Conservation (phyloP, 805 yeast genomes). For the Yamadazyma philogaea region DNA sequence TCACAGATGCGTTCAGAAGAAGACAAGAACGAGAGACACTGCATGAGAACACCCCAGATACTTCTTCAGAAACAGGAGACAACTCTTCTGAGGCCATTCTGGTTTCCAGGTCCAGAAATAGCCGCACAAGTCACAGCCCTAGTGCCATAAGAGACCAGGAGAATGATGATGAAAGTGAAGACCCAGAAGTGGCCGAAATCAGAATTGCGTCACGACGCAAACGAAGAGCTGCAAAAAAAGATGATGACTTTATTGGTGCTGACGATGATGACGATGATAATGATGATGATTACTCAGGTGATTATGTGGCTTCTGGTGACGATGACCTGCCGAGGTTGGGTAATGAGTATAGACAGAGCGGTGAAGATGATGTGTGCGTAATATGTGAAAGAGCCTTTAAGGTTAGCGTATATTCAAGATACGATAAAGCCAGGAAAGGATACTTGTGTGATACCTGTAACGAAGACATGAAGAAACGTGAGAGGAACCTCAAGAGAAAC, state of each 20-base stretch:
- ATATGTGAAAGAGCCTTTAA: conserved; percentile 59
- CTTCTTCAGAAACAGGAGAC: background rate
- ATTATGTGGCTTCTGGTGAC: conserved; percentile 29
- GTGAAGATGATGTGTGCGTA: conserved; percentile 59
- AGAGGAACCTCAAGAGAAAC: conserved; percentile 45
- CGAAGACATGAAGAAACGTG: conserved; percentile 36
- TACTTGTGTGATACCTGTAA: conserved; percentile 67
- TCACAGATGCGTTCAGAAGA: conserved; percentile 71
- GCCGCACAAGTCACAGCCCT: background rate
- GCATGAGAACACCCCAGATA: background rate
- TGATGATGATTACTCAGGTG: conserved; percentile 26
- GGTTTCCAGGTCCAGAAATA: background rate
- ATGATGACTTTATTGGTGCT: conserved; percentile 15
- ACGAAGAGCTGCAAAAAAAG: conserved; percentile 36
- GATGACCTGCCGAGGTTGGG: conserved; percentile 25
- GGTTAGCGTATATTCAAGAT: conserved; percentile 64
- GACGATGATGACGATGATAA: conserved; percentile 24
- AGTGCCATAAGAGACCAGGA: background rate
- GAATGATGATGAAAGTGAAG: conserved; percentile 18
- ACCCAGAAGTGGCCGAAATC: conserved; percentile 26
- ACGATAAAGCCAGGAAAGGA: conserved; percentile 51
- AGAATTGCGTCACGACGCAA: conserved; percentile 29
- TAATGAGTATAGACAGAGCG: conserved; percentile 31
- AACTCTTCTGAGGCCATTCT: background rate
- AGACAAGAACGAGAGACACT: conserved; percentile 17